Conservation (phyloP, 2,329 filamentous ascomycete genomes). For the Epichloe glyceriae region DNA sequence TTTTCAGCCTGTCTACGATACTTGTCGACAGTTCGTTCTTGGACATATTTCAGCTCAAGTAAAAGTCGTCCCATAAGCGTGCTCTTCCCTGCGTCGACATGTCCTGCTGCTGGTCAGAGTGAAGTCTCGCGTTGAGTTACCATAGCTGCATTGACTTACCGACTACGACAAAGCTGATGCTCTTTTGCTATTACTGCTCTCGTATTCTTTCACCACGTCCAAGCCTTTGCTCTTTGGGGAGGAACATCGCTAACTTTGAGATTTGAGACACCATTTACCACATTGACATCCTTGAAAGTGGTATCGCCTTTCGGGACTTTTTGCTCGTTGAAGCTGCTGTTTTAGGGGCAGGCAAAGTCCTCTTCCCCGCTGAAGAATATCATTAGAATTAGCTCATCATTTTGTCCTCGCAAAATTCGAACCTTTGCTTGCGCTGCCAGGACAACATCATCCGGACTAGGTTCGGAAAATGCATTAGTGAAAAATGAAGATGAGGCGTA, state of each 20-base stretch:
- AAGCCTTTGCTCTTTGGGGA: conserved; percentile 63
- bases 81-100: conserved; percentile 95
- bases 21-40: conserved; percentile 77
- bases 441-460: conserved; percentile 86
- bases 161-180: conserved; percentile 84
- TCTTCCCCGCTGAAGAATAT: conserved; percentile 37
- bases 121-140: not conserved
- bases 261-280: conserved; percentile 18
- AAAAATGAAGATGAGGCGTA: conserved; percentile 37
- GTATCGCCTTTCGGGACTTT: conserved; percentile 25
- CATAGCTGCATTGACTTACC: conserved; percentile 38
- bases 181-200: conserved; percentile 65
- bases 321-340: conserved; percentile 17
- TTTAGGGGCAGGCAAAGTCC: conserved; percentile 26
- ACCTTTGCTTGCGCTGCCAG: conserved; percentile 79
- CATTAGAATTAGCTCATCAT: conserved; percentile 40
- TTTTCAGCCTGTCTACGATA: conserved; percentile 80
- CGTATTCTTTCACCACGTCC: conserved; percentile 70
- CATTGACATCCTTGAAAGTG: conserved; percentile 12
- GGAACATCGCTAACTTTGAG: conserved; percentile 38
- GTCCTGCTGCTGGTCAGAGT: conserved; percentile 39
- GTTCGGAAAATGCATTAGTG: conserved; percentile 60
- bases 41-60: conserved; percentile 76
- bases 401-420: conserved; percentile 45
- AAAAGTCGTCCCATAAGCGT: conserved; percentile 94